Evolutionary conservation across 768 basidiomycete species (phyloP).

Genomic region (Candolleomyces aberdarensis): DNA sequence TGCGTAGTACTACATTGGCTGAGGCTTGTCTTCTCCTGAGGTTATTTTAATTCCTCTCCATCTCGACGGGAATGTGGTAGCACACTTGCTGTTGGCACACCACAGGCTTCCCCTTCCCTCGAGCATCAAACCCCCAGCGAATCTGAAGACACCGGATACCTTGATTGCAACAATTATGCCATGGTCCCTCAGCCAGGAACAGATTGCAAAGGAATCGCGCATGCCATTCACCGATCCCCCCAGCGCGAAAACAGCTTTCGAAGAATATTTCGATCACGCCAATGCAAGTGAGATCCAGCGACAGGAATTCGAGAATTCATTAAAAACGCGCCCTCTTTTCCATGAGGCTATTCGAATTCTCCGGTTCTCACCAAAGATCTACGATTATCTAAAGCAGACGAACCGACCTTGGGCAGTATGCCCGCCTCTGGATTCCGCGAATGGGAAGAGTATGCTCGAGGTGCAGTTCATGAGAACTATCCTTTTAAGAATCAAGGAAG

Average conservation of each 20-base stretch:
- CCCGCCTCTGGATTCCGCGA: slow-evolving; percentile 40
- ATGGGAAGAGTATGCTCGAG: not conserved
- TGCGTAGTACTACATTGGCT: not conserved
- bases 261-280: no score
- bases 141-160: slow-evolving; percentile 32
- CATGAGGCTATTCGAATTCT: slow-evolving; percentile 42
- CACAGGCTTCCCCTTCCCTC: slow-evolving; percentile 3
- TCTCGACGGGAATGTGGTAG: slow-evolving; percentile 47
- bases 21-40: slow-evolving; percentile 26
- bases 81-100: slow-evolving; percentile 56
- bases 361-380: slow-evolving; percentile 44
- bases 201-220: slow-evolving; percentile 2
- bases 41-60: slow-evolving; percentile 45
- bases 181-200: slow-evolving; percentile 4
- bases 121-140: slow-evolving; percentile 24
- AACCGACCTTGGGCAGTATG: slow-evolving; percentile 37
- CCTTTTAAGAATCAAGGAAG: slow-evolving; percentile 1
- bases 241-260: not conserved
- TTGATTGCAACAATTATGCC: slow-evolving; percentile 6
- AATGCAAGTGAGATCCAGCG: no score
- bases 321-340: slow-evolving; percentile 18
- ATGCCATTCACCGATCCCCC: slow-evolving; percentile 1
- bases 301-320: not conserved
- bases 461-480: not conserved
- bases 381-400: slow-evolving; percentile 40